phyloP scores from a whole-genome alignment of 2,329 filamentous ascomycete species.

The Fusarium sublunatum region DNA sequence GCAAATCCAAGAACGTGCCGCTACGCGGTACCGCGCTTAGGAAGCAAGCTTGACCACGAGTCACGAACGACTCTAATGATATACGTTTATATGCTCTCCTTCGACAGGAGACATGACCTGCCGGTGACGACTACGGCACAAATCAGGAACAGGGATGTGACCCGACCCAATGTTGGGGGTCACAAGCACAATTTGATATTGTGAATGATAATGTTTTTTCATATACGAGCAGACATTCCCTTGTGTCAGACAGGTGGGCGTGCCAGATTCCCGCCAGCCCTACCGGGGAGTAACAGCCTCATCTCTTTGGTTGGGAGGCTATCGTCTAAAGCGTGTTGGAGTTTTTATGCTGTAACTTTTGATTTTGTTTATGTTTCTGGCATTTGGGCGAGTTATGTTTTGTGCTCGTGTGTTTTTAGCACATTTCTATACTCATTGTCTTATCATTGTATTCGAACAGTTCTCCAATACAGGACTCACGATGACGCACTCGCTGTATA shows the following conservation, averaged over 20 bases:
- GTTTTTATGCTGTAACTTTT: constrained; percentile 39
- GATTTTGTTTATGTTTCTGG: constrained; percentile 23
- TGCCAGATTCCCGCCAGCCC: constrained; percentile 28
- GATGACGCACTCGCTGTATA: constrained; percentile 23
- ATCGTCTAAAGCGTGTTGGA: constrained; percentile 42
- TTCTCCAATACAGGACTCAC: constrained; percentile 28
- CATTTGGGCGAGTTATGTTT: constrained; percentile 28
- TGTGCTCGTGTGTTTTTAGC: constrained; percentile 28
- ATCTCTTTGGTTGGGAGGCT: constrained; percentile 34
- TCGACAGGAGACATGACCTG: constrained; percentile 38
- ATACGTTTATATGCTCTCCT: constrained; percentile 45
- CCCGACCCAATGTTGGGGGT: constrained; percentile 24
- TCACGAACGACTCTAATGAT: constrained; percentile 45
- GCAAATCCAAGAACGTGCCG: constrained; percentile 76
- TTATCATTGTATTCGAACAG: constrained; percentile 28
- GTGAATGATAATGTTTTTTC: constrained; percentile 49
- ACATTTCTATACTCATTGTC: constrained; percentile 30
- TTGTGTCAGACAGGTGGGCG: constrained; percentile 22
- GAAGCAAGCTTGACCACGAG: constrained; percentile 38
- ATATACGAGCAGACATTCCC: constrained; percentile 37
- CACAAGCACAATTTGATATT: constrained; percentile 40
- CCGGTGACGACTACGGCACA: constrained; percentile 45
- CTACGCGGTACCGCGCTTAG: constrained; percentile 50
- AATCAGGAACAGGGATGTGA: constrained; percentile 45
- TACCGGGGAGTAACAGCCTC: constrained; percentile 36